A percentile compares a stretch with the other conserved stretches of the same genome.
These are phyloP conservation scores for Nicotiana benthamiana DNA, from an alignment of 257 asterid species.

Conservation along the genomic window DNA sequence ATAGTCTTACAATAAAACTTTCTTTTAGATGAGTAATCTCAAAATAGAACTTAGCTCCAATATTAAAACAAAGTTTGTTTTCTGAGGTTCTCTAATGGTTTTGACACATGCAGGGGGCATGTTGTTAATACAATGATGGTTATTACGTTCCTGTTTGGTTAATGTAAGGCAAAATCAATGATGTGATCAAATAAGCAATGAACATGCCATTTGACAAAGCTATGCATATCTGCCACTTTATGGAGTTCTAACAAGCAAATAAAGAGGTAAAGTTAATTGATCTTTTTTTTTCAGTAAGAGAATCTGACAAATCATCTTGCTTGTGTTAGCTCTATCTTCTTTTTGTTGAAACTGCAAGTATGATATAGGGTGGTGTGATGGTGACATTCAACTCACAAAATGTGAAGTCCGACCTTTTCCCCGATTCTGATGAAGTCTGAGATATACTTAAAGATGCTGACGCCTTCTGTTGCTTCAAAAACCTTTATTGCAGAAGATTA, in stretches of 20 bases:
- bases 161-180: not conserved
- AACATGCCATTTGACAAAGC: not conserved
- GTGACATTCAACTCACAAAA: not conserved
- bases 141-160: not conserved
- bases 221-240: not conserved
- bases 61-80: too few relatives aligned
- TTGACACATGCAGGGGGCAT: too few relatives aligned
- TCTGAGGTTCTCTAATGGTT: too few relatives aligned
- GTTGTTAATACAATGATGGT: too few relatives aligned
- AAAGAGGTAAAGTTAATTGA: slow-evolving; percentile 1
- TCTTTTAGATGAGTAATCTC: too few relatives aligned
- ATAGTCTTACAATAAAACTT: too few relatives aligned
- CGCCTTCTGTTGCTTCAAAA: not conserved
- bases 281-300: not conserved
- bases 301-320: not conserved
- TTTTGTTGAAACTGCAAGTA: not conserved
- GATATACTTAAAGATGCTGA: not conserved
- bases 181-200: not conserved
- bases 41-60: too few relatives aligned
- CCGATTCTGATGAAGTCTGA: not conserved
- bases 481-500: not conserved
- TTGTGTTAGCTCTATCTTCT: not conserved
- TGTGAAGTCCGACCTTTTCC: not conserved
- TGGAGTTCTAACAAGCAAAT: slow-evolving; percentile 2
- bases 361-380: not conserved